These are phyloP conservation scores for Trichoderma asperellum DNA, from an alignment of 2,329 filamentous ascomycete species.

Conservation along the genomic window DNA sequence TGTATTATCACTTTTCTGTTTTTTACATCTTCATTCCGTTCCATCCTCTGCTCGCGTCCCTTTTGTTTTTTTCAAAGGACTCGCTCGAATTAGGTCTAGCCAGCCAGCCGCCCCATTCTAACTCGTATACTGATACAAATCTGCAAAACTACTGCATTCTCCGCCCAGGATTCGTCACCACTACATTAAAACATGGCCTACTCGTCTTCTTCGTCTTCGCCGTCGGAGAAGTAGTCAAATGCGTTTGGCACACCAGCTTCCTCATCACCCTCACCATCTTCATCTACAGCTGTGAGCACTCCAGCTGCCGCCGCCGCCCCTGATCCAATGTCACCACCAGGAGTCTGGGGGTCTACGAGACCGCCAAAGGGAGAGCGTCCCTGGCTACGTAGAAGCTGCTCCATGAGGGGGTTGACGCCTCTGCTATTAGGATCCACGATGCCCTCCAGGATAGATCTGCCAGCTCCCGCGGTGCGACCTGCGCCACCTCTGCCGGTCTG, in stretches of 20 bases:
- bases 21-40: slow-evolving; percentile 3
- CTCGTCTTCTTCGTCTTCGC: slow-evolving; percentile 50
- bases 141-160: not conserved
- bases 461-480: slow-evolving; percentile 40
- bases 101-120: slow-evolving; percentile 17
- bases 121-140: slow-evolving; percentile 24
- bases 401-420: slow-evolving; percentile 44
- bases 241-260: slow-evolving; percentile 72
- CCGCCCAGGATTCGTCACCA: not conserved
- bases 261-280: slow-evolving; percentile 74
- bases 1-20: not conserved
- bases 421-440: slow-evolving; percentile 41
- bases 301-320: slow-evolving; percentile 75
- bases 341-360: slow-evolving; percentile 37
- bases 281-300: slow-evolving; percentile 84
- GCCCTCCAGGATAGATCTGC: slow-evolving; percentile 45
- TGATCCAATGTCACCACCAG: slow-evolving; percentile 42
- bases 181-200: slow-evolving; percentile 24
- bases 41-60: slow-evolving; percentile 1
- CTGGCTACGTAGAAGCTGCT: slow-evolving; percentile 49
- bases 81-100: not conserved
- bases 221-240: slow-evolving; percentile 79
- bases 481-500: slow-evolving; percentile 36
- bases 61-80: not conserved
- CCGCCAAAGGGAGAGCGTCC: slow-evolving; percentile 43